These are phyloP conservation scores for Neophaeococcomyces aloes DNA, from an alignment of 2,329 filamentous ascomycete genomes.

Conservation along the genomic window DNA sequence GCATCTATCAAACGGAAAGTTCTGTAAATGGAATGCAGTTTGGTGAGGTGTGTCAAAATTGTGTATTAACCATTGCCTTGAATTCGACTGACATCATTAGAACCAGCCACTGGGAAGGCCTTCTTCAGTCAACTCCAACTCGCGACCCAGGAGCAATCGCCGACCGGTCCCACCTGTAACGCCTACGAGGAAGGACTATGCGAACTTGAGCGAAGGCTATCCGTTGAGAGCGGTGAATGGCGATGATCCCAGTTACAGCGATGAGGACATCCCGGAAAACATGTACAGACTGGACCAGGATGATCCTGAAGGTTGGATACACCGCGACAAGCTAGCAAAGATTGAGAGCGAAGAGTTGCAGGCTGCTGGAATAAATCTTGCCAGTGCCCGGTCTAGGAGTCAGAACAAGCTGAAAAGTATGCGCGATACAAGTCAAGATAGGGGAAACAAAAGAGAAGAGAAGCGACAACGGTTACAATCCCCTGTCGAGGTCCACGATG, in stretches of 20 bases:
- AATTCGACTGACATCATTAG: neutral
- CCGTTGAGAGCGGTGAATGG: constrained; percentile 10
- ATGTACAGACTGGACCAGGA: constrained; percentile 24
- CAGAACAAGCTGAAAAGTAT: constrained; percentile 28
- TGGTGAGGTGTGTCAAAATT: constrained; percentile 6
- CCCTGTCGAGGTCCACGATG: constrained; percentile 32
- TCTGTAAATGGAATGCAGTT: constrained; percentile 2
- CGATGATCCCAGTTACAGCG: constrained; percentile 11
- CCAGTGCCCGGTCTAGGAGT: constrained; percentile 30
- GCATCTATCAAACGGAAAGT: constrained; percentile 5
- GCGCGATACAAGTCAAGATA: constrained; percentile 30
- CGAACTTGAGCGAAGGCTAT: constrained; percentile 19
- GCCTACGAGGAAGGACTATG: constrained; percentile 16
- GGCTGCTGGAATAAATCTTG: constrained; percentile 35
- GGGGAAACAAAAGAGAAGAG: constrained; percentile 28
- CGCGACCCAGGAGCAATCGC: neutral
- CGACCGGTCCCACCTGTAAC: neutral
- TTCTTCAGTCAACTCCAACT: constrained; percentile 1
- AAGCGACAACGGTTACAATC: constrained; percentile 25
- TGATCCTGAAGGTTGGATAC: constrained; percentile 38
- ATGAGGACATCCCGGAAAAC: constrained; percentile 21
- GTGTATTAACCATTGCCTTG: neutral
- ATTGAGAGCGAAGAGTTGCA: constrained; percentile 43
- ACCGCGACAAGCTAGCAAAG: constrained; percentile 40
- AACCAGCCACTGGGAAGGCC: constrained; percentile 3